Percentiles rank a stretch among this genome's conserved stretches.
These are phyloP conservation scores for Blastobotrys malaysiensis DNA, from an alignment of 1,139 yeast species.

Conservation along the genomic window DNA sequence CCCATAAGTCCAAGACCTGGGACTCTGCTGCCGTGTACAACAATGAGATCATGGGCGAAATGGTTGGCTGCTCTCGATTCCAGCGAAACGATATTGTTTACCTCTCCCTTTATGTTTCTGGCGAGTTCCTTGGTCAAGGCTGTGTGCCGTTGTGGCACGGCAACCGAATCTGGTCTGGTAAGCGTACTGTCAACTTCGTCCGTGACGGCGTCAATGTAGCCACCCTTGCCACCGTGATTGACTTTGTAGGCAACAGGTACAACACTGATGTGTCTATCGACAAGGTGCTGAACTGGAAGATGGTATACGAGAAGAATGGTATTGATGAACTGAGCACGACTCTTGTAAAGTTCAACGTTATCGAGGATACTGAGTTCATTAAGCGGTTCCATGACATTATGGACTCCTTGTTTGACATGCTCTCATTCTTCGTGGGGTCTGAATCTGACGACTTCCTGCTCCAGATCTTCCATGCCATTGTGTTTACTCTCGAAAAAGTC, in stretches of 20 bases:
- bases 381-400: constrained; percentile 36
- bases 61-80: constrained; percentile 54
- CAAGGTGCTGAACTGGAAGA: constrained; percentile 52
- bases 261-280: constrained; percentile 58
- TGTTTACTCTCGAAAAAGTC: constrained; percentile 27
- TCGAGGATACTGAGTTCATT: constrained; percentile 26
- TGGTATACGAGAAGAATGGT: constrained; percentile 36
- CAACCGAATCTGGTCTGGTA: constrained; percentile 25
- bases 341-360: constrained; percentile 22
- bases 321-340: constrained; percentile 31
- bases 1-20: constrained; percentile 52
- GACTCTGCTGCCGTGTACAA: constrained; percentile 72
- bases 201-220: constrained; percentile 24
- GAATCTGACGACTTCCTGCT: constrained; percentile 25
- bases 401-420: constrained; percentile 36
- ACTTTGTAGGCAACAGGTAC: constrained; percentile 65
- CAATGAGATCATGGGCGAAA: constrained; percentile 69
- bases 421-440: constrained; percentile 22
- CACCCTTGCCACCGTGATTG: constrained; percentile 41
- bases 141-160: constrained; percentile 29
- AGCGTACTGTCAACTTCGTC: constrained; percentile 21
- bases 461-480: constrained; percentile 26
- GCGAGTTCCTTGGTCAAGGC: constrained; percentile 55
- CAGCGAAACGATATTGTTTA: constrained; percentile 51
- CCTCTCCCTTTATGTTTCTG: constrained; percentile 60